Percentiles rank a stretch among this genome's conserved stretches.
phyloP scores from a whole-genome alignment of 768 basidiomycete genomes.

The Boletus edulis region DNA sequence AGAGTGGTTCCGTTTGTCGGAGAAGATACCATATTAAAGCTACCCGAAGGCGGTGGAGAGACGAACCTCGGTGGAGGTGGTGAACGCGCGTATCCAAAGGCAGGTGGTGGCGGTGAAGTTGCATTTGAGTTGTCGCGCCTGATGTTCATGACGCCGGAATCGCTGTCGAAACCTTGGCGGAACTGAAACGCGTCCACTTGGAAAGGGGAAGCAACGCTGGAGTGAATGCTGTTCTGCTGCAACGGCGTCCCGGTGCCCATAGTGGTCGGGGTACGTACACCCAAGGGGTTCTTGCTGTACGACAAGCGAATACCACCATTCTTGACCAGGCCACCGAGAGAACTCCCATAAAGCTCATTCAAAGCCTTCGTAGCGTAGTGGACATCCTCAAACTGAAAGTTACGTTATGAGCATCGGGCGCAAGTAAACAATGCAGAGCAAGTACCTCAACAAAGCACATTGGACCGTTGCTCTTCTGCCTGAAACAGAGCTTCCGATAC shows the following conservation, averaged over 20 bases:
- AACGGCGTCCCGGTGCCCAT: conserved; percentile 29
- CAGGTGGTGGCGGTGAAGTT: conserved; percentile 24
- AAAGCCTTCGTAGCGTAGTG: conserved; percentile 81
- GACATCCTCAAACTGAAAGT: conserved; percentile 84
- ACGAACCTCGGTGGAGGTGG: conserved; percentile 35
- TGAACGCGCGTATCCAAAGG: conserved; percentile 33
- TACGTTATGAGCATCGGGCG: not conserved
- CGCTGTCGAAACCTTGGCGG: conserved; percentile 30
- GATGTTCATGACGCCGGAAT: conserved; percentile 14
- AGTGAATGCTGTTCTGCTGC: conserved; percentile 25
- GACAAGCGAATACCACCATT: conserved; percentile 94
- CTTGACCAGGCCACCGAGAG: conserved; percentile 89
- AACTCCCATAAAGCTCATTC: conserved; percentile 86
- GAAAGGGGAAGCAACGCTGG: conserved; percentile 27
- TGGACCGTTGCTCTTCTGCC: conserved; percentile 95
- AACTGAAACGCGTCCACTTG: conserved; percentile 27
- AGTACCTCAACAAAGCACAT: conserved; percentile 99
- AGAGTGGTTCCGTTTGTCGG: conserved; percentile 25
- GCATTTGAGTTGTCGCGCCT: conserved; percentile 27
- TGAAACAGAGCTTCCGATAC: conserved; percentile 89
- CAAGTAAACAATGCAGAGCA: conserved; percentile 1
- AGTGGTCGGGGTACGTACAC: conserved; percentile 79
- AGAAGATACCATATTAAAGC: conserved; percentile 28
- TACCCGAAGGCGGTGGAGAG: conserved; percentile 30
- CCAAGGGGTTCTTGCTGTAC: conserved; percentile 98